A percentile compares a stretch with the other conserved stretches of the same genome.
phyloP scores from a whole-genome alignment of 805 yeast species.

The Saccharomycopsis babjevae region DNA sequence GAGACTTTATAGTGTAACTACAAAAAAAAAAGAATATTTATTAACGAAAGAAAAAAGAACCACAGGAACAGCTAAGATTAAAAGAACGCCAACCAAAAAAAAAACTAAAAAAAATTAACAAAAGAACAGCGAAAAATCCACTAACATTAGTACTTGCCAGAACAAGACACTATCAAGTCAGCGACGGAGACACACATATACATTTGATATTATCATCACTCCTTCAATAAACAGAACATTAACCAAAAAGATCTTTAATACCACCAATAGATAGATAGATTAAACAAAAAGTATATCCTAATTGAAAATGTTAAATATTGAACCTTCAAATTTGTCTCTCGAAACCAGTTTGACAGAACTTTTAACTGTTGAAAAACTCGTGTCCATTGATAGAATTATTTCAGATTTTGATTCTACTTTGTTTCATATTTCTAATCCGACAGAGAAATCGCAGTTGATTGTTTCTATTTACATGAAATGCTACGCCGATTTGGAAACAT shows the following conservation, averaged over 20 bases:
- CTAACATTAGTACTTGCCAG: too few species aligned
- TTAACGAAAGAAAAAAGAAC: too few species aligned
- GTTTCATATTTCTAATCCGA: slow-evolving; percentile 86
- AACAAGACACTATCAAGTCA: too few species aligned
- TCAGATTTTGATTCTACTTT: slow-evolving; percentile 95
- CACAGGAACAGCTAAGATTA: too few species aligned
- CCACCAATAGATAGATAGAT: neutral
- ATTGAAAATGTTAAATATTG: slow-evolving; percentile 65
- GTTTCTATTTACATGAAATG: slow-evolving; percentile 68
- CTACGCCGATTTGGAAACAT: slow-evolving; percentile 59
- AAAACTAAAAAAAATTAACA: too few species aligned
- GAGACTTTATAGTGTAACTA: too few species aligned
- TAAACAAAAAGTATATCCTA: neutral
- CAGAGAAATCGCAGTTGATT: slow-evolving; percentile 51
- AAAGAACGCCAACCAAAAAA: too few species aligned
- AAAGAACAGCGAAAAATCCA: too few species aligned
- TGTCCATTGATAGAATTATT: slow-evolving; percentile 70
- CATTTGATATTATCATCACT: too few species aligned
- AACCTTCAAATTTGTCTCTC: slow-evolving; percentile 72
- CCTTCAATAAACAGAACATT: too few species aligned
- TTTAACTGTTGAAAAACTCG: slow-evolving; percentile 36
- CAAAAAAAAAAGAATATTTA: too few species aligned
- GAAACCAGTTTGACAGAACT: slow-evolving; percentile 73
- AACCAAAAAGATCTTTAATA: neutral
- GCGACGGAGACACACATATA: too few species aligned